phyloP scores from a whole-genome alignment of 202 grass and related monocot species.

The Schoenoplectus triqueter region DNA sequence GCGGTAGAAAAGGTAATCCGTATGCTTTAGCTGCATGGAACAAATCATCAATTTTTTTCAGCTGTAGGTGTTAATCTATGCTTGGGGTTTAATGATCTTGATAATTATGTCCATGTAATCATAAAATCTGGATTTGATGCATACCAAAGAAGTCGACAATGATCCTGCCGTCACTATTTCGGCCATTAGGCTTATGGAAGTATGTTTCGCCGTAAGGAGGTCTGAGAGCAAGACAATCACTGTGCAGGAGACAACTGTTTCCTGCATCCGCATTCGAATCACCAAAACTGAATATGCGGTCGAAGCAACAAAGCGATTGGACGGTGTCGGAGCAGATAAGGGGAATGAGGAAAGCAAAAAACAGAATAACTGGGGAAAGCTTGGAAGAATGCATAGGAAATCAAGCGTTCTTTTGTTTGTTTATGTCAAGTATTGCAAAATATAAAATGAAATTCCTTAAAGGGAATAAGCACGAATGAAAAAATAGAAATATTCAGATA shows the following conservation, averaged over 20 bases:
- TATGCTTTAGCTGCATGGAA: slow-evolving; percentile 20
- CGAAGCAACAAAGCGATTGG: slow-evolving; percentile 43
- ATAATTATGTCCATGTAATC: not conserved
- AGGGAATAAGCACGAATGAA: not conserved
- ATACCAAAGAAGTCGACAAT: slow-evolving; percentile 71
- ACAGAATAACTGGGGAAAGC: not conserved
- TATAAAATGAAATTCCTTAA: not conserved
- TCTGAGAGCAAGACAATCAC: not conserved
- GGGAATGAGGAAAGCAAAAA: not conserved
- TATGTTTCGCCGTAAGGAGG: slow-evolving; percentile 56
- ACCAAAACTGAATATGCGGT: slow-evolving; percentile 55
- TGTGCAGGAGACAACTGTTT: slow-evolving; percentile 29
- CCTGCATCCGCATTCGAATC: slow-evolving; percentile 59
- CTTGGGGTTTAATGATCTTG: not conserved
- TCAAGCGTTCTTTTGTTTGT: not conserved
- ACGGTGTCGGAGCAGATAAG: slow-evolving; percentile 20
- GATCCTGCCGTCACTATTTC: slow-evolving; percentile 56
- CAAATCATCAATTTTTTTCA: not conserved
- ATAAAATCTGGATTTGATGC: not conserved
- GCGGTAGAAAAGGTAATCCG: slow-evolving; percentile 32
- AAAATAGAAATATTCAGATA: not conserved
- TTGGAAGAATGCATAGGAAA: slow-evolving; percentile 11
- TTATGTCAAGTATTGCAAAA: not conserved
- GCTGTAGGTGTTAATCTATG: not conserved
- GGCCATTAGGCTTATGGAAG: not conserved